phyloP scores from a whole-genome alignment of 1,284 basidiomycete species.

The Paramarasmius palmivorus region DNA sequence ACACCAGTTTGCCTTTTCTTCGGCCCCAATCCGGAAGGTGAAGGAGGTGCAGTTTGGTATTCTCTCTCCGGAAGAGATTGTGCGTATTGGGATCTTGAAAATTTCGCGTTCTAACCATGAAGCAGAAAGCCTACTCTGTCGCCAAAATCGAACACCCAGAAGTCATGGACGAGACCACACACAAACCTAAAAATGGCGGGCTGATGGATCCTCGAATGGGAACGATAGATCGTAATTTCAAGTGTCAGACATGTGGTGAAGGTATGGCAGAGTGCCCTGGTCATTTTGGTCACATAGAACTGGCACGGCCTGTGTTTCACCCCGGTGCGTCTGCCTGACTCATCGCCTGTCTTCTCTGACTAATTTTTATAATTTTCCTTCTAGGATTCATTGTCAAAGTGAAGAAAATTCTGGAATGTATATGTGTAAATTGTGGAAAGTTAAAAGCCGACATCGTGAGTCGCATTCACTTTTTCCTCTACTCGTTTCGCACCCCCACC shows the following conservation, averaged over 20 bases:
- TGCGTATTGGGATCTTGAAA: constrained; percentile 44
- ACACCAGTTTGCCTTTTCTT: constrained; percentile 88
- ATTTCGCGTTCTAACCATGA: constrained; percentile 17
- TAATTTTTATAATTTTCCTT: constrained; percentile 7
- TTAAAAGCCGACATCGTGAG: constrained; percentile 96
- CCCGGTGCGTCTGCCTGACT: constrained; percentile 64
- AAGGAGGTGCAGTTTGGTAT: constrained; percentile 99
- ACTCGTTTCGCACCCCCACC: constrained; percentile 88
- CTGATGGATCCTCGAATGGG: constrained; percentile 98
- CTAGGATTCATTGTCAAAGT: constrained; percentile 97
- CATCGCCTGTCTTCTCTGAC: neutral
- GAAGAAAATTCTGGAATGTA: constrained; percentile 99
- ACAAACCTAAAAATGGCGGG: constrained; percentile 88
- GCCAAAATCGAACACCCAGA: constrained; percentile 98
- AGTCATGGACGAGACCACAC: constrained; percentile 93
- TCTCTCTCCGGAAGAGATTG: constrained; percentile 99
- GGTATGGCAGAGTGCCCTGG: constrained; percentile 98
- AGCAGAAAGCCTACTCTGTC: constrained; percentile 94
- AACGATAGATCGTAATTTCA: constrained; percentile 98
- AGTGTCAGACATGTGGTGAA: constrained; percentile 99
- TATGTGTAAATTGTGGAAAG: constrained; percentile 98
- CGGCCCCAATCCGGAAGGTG: constrained; percentile 91
- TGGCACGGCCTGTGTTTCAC: constrained; percentile 95
- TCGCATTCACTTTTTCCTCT: constrained; percentile 67
- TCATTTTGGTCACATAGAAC: constrained; percentile 98